phyloP scores from a whole-genome alignment of 1,139 yeast genomes.

The Debaryomyces nepalensis region DNA sequence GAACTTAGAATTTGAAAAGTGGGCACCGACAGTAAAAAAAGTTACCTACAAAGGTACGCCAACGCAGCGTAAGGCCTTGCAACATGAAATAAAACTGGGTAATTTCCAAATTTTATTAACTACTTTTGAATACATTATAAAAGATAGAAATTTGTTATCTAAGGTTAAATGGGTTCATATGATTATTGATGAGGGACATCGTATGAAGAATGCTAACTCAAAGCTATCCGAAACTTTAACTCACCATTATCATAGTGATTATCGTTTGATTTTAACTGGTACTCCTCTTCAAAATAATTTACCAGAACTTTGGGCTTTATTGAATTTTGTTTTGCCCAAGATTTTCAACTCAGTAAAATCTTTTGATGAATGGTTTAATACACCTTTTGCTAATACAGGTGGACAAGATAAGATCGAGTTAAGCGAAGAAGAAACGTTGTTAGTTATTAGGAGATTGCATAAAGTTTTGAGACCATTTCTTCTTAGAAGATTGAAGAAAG shows the following conservation, averaged over 20 bases:
- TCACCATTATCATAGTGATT: slow-evolving; percentile 72
- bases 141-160: slow-evolving; percentile 69
- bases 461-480: slow-evolving; percentile 94
- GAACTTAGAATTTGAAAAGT: slow-evolving; percentile 82
- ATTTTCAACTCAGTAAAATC: slow-evolving; percentile 83
- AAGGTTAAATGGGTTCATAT: slow-evolving; percentile 80
- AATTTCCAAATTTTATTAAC: slow-evolving; percentile 79
- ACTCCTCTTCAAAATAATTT: slow-evolving; percentile 85
- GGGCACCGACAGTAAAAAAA: slow-evolving; percentile 78
- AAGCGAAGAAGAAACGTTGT: slow-evolving; percentile 90
- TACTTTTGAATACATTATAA: slow-evolving; percentile 78
- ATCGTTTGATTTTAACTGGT: slow-evolving; percentile 82
- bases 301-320: slow-evolving; percentile 84
- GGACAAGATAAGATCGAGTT: slow-evolving; percentile 78
- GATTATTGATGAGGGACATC: slow-evolving; percentile 90
- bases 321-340: slow-evolving; percentile 78
- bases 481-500: slow-evolving; percentile 91
- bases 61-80: slow-evolving; percentile 66
- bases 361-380: slow-evolving; percentile 88
- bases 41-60: slow-evolving; percentile 80
- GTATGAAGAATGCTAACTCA: slow-evolving; percentile 82
- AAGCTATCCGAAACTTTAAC: slow-evolving; percentile 74
- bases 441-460: slow-evolving; percentile 93
- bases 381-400: slow-evolving; percentile 84
- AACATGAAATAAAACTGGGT: slow-evolving; percentile 62